Conservation (phyloP, 2,329 filamentous ascomycete genomes). For the Diatrype stigma region DNA sequence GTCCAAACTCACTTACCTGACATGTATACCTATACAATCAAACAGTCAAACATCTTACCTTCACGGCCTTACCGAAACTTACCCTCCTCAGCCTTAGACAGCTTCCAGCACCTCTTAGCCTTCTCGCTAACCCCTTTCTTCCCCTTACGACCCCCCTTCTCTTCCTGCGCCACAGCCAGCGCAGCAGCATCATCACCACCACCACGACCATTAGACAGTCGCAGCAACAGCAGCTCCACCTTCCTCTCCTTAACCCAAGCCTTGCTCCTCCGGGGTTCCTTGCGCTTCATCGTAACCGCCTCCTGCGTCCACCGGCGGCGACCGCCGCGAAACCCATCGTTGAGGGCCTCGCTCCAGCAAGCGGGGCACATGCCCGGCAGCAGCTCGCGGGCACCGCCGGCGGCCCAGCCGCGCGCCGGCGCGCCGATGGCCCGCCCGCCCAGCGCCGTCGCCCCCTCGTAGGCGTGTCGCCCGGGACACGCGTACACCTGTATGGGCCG, state of each 20-base stretch:
- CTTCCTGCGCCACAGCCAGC: not conserved
- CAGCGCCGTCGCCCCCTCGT: not conserved
- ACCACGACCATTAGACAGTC: not conserved
- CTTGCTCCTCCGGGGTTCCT: too few species aligned
- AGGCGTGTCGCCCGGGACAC: not conserved
- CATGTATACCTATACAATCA: too few species aligned
- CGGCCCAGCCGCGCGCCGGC: not conserved
- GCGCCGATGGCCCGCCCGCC: not conserved
- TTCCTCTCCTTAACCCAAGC: too few species aligned
- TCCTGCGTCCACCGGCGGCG: not conserved
- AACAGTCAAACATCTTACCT: too few species aligned
- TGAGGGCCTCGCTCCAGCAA: not conserved
- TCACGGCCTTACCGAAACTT: not conserved
- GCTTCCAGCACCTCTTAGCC: not conserved
- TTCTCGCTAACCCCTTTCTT: not conserved
- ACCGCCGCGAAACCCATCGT: not conserved
- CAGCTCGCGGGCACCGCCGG: not conserved
- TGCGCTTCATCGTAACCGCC: not conserved
- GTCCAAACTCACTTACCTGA: too few species aligned
- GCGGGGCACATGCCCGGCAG: not conserved
- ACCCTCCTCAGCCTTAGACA: not conserved
- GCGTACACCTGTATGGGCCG: not conserved
- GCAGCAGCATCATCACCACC: not conserved
- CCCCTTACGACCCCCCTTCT: too few species aligned
- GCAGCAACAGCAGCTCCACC: too few species aligned